phyloP scores from a whole-genome alignment of 371 early-diverging fungal species.

The Saksenaea vasiformis region DNA sequence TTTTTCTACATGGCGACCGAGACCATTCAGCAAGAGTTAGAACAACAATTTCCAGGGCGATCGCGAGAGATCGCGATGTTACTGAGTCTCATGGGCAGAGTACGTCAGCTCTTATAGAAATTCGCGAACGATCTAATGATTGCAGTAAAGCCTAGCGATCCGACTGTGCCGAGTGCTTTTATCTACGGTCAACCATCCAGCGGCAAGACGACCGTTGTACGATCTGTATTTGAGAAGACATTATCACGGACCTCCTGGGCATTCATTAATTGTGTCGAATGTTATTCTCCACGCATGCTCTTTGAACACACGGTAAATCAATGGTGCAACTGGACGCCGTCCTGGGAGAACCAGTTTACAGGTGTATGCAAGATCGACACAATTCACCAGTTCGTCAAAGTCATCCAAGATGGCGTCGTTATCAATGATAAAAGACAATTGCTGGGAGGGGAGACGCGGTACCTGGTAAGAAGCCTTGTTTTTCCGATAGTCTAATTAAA shows the following conservation, averaged over 20 bases:
- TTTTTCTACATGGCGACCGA: not conserved
- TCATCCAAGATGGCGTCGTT: conserved; percentile 32
- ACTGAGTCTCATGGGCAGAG: conserved; percentile 56
- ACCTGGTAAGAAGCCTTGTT: conserved; percentile 33
- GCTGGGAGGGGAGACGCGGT: conserved; percentile 32
- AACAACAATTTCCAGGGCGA: conserved; percentile 60
- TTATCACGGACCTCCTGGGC: conserved; percentile 41
- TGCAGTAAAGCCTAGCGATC: conserved; percentile 32
- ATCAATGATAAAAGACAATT: conserved; percentile 5
- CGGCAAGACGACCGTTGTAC: conserved; percentile 74
- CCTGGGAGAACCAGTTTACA: conserved; percentile 40
- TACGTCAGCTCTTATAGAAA: conserved; percentile 14
- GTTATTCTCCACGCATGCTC: conserved; percentile 71
- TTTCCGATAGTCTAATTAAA: not conserved
- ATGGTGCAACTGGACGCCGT: conserved; percentile 51
- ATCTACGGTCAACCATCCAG: conserved; percentile 73
- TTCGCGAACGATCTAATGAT: not conserved
- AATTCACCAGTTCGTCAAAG: conserved; percentile 68
- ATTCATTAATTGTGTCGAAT: conserved; percentile 73
- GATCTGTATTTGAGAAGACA: conserved; percentile 33
- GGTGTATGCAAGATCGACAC: conserved; percentile 61
- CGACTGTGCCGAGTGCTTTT: conserved; percentile 53
- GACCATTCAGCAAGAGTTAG: conserved; percentile 18
- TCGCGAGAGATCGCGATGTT: conserved; percentile 60
- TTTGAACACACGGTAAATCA: conserved; percentile 75